Conservation (phyloP, 192 early-diverging fungal genomes). For the Backusella westeae region DNA sequence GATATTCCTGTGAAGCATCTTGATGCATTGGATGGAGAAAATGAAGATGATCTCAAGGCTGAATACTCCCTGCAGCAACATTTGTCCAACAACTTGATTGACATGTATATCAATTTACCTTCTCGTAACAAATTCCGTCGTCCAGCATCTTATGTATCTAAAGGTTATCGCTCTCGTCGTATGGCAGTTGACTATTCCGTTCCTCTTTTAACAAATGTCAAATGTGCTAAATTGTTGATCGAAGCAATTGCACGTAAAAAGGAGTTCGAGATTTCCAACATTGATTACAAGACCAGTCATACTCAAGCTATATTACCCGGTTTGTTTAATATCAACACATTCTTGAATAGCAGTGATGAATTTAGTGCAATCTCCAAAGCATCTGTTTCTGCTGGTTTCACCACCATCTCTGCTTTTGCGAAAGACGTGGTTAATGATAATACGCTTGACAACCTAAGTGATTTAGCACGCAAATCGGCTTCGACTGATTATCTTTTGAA, state of each 20-base stretch:
- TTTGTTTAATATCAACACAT: slow-evolving; percentile 78
- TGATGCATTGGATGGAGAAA: slow-evolving; percentile 68
- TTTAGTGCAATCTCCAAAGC: slow-evolving; percentile 66
- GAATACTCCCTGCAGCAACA: slow-evolving; percentile 95
- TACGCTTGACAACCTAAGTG: slow-evolving; percentile 48
- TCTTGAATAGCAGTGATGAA: slow-evolving; percentile 57
- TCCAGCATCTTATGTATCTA: slow-evolving; percentile 91
- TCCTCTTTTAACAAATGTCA: slow-evolving; percentile 98
- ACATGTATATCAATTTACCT: slow-evolving; percentile 98
- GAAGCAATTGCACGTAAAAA: slow-evolving; percentile 83
- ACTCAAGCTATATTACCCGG: slow-evolving; percentile 83
- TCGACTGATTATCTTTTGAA: slow-evolving; percentile 74
- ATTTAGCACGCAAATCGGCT: slow-evolving; percentile 55
- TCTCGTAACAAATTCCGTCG: slow-evolving; percentile 96
- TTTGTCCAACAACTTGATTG: slow-evolving; percentile 94
- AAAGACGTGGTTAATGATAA: slow-evolving; percentile 38
- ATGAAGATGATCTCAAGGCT: slow-evolving; percentile 55
- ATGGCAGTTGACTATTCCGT: slow-evolving; percentile 98
- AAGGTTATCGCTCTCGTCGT: slow-evolving; percentile 92
- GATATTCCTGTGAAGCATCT: slow-evolving; percentile 89
- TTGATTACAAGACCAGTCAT: slow-evolving; percentile 93
- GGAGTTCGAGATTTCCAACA: slow-evolving; percentile 68
- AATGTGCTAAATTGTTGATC: slow-evolving; percentile 98
- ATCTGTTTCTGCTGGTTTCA: slow-evolving; percentile 86
- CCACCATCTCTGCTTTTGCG: slow-evolving; percentile 65